Percentiles rank a stretch among this genome's conserved stretches.
phyloP scores from a whole-genome alignment of 2,329 filamentous ascomycete species.

The Colletotrichum liriopes region DNA sequence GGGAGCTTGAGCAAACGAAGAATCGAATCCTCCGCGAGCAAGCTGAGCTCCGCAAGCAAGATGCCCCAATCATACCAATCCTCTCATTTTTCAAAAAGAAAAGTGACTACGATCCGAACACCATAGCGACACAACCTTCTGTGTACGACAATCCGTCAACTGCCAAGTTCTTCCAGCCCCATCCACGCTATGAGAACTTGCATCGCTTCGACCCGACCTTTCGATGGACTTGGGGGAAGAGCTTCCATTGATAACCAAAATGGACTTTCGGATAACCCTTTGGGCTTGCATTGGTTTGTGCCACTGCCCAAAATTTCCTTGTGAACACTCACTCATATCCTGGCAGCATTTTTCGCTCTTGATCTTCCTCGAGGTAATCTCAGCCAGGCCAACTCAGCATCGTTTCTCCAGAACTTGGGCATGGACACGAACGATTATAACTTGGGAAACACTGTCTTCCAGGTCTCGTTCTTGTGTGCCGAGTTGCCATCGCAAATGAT shows the following conservation, averaged over 20 bases:
- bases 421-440: constrained; percentile 64
- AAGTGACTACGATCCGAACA: constrained; percentile 41
- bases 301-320: fast-evolving
- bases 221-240: constrained; percentile 55
- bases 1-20: constrained; percentile 32
- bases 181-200: constrained; percentile 52
- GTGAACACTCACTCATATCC: not conserved
- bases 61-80: constrained; percentile 46
- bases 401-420: constrained; percentile 57
- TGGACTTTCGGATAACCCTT: constrained; percentile 48
- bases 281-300: constrained; percentile 42
- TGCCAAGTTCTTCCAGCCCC: constrained; percentile 54
- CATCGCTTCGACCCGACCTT: constrained; percentile 53
- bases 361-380: constrained; percentile 48
- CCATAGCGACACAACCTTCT: constrained; percentile 58
- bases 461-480: constrained; percentile 67
- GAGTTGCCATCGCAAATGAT: constrained; percentile 75
- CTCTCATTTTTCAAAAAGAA: constrained; percentile 46
- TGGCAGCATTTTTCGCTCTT: constrained; percentile 46
- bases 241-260: constrained; percentile 48
- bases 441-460: constrained; percentile 69
- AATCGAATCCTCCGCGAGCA: constrained; percentile 36
- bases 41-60: constrained; percentile 45
- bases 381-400: constrained; percentile 47
- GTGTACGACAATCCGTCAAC: constrained; percentile 62